Evolutionary conservation across 768 basidiomycete species (phyloP), one percentile per base, ranked within the genome.

Genomic region (Sporobolomyces phaffii): DNA sequence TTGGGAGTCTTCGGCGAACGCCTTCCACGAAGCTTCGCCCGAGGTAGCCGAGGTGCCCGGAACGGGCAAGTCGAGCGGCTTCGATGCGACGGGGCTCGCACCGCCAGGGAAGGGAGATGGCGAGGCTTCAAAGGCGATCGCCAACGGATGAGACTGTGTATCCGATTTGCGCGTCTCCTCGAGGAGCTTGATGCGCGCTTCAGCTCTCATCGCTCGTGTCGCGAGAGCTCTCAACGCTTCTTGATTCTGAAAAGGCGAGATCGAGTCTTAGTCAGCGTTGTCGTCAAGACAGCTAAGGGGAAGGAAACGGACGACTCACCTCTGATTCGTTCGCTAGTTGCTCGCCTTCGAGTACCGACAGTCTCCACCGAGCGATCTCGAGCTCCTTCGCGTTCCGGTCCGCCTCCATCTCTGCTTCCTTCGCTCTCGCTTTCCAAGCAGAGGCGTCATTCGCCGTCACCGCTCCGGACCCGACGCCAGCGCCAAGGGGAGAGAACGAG

Each of bases 351-450:
- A 65, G 29, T 3, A 69, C 64, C 5, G 33, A 38, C 28, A 72
- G 18, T 31, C 60, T 53, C 71, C 71, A 72, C 14, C 64, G 17
- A 24, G 67, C 67, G 13, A 72, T 68, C 62, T 72, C 71, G 28
- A 72, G 36, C 53, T 72, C 67, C 53, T 69, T 72, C 7, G 26
- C 51, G 26, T 28, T 56, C 22, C 71, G 29, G 8, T 63, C 61
- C 14, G 50, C 60, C 5, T 72, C 65, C 49, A 62, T 48, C 63
- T 68, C 70, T 0, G 60, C 59, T 31, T 49, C 43, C n/a, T 48
- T 52, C 13, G 64, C 31, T 33, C 47, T 33, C 9, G 20, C 47
- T 60, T 62, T 64, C 54, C 44, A 52, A 2, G 31, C 24, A 22
- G 52, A 38, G 1, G 26, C 50, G 14, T 45, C 29, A 43, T 22